Evolutionary conservation across 1,139 yeast genomes (phyloP), one percentile per base, ranked within the genome.

Genomic region (Casaregolazyma lundiana): DNA sequence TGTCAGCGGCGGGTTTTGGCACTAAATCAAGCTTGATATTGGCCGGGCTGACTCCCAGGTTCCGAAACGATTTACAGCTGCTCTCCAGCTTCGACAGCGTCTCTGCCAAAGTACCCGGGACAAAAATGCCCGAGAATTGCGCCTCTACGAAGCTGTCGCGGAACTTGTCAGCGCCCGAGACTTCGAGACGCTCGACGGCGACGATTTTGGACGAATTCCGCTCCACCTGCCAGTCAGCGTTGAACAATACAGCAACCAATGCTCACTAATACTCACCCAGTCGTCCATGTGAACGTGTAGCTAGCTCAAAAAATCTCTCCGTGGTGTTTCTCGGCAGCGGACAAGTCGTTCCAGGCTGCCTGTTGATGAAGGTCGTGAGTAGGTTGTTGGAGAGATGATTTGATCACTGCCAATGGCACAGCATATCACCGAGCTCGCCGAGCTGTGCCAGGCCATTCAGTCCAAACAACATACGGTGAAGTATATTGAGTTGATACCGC

Each of bases 41-140:
- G 44, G 73, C 69, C 4, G 32, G 32, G 13, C 32, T 26, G 39
- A 75, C 59, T 7, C 73, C 76, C 38, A 72, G 67, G 34, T 60
- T 51, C 15, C 52, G 47, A 22, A 71, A 55, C 26, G 59, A 51
- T 32, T 48, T 53, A 15, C 66, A 57, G 4, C 65, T 61, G 7
- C 53, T 53, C 37, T 65, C 69, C 9, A 69, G 50, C 4, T 58
- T 57, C 11, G 49, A 52, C 13, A 68, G 52, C 15, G 67, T 54
- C 30, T 58, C 54, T 15, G 54, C 54, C 32, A 68, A 49, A 11
- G 64, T 58, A 7, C 41, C 39, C 3, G 64, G 57, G 9, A 65
- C 59, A 32, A 81, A 64, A 43, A 84, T 62, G 1, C 87, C 85
- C 17, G 63, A 61, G 35, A 85, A 64, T 55, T 84, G 92, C 4